Conservation (phyloP, 495 filamentous ascomycete genomes). For the Hypomontagnella monticulosa region DNA sequence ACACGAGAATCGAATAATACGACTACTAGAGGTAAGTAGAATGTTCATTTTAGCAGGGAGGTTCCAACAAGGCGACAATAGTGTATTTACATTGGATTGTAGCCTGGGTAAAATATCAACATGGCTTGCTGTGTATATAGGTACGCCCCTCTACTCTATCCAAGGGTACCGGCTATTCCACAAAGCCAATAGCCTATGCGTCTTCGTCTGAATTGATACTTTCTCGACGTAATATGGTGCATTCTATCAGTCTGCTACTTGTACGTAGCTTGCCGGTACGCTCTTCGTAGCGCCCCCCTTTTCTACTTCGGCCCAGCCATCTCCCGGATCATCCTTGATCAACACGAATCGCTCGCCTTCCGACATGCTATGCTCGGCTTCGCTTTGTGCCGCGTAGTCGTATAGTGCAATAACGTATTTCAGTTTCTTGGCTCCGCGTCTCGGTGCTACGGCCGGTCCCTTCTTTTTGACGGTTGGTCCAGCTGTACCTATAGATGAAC, state of each 20-base stretch:
- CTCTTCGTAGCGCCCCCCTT: slow-evolving; percentile 88
- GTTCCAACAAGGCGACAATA: too few relatives aligned
- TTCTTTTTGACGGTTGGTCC: slow-evolving; percentile 74
- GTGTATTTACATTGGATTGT: too few relatives aligned
- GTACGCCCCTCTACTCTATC: too few relatives aligned
- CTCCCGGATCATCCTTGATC: slow-evolving; percentile 82
- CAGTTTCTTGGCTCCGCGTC: slow-evolving; percentile 92
- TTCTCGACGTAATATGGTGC: not conserved
- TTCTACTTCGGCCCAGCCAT: slow-evolving; percentile 98
- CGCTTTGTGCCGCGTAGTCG: slow-evolving; percentile 86
- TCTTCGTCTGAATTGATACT: too few relatives aligned
- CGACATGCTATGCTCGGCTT: slow-evolving; percentile 85
- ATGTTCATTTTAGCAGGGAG: not conserved
- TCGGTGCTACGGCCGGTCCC: slow-evolving; percentile 91
- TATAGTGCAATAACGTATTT: slow-evolving; percentile 94
- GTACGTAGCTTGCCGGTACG: slow-evolving; percentile 93
- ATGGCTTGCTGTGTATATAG: too few relatives aligned
- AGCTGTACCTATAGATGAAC: slow-evolving; percentile 70
- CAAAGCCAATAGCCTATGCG: too few relatives aligned
- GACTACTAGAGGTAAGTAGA: not conserved
- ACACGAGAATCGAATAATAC: too few relatives aligned
- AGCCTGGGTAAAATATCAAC: too few relatives aligned
- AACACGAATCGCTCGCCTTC: slow-evolving; percentile 94
- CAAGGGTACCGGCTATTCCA: too few relatives aligned
- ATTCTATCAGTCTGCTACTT: slow-evolving; percentile 52